Conservation (phyloP, 345 rosid species). For the Isatis tinctoria region DNA sequence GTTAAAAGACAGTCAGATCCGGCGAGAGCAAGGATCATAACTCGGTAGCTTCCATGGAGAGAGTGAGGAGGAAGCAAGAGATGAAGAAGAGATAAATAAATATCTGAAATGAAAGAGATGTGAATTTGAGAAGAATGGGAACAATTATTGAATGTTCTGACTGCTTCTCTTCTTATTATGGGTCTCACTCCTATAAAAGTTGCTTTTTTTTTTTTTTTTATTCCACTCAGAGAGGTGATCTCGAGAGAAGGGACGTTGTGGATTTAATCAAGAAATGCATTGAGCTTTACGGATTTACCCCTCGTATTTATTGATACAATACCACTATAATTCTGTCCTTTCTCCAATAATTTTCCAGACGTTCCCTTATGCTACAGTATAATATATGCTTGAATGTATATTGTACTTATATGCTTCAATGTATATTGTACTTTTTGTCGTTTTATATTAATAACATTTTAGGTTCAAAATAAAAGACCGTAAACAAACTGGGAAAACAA, state of each 20-base stretch:
- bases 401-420: not conserved
- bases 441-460: not conserved
- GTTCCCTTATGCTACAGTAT: not conserved
- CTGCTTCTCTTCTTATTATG: slow-evolving; percentile 11
- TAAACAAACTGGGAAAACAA: too few relatives aligned
- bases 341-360: not conserved
- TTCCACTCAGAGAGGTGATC: slow-evolving; percentile 5
- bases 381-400: not conserved
- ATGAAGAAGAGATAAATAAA: not conserved
- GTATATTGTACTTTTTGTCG: not conserved
- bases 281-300: not conserved
- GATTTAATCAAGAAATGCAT: not conserved
- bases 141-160: slow-evolving; percentile 20
- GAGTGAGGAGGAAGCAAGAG: not conserved
- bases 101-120: not conserved
- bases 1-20: slow-evolving; percentile 4
- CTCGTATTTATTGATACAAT: not conserved
- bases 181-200: slow-evolving; percentile 13
- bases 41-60: slow-evolving; percentile 36
- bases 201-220: slow-evolving; percentile 12
- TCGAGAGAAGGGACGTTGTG: slow-evolving; percentile 17
- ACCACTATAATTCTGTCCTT: not conserved
- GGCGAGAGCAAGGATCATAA: slow-evolving; percentile 24
- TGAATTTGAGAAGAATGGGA: slow-evolving; percentile 1
- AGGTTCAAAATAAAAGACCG: too few relatives aligned